Evolutionary conservation across 768 basidiomycete genomes (phyloP), one percentile per base, ranked within the genome.

Genomic region (Lactifluus hygrophoroides): DNA sequence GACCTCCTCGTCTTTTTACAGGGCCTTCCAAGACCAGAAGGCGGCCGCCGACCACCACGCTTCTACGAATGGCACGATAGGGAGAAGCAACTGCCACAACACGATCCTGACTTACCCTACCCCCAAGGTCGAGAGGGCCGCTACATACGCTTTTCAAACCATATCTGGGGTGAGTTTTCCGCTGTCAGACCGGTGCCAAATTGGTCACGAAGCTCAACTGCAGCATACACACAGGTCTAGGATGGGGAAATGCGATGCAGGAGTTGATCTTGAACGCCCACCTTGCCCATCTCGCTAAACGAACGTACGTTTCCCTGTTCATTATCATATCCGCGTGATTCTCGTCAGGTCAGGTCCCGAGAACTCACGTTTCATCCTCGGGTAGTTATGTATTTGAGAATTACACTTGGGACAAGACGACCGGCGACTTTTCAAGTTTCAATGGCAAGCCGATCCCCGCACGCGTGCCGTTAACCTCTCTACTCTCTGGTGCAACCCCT

Each of bases 181-280:
- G 16, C 17, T 10, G 37, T 38, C 37, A 32, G 32, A 10, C 32
- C 5, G 32, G 3, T 35, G 3, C 34, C 2, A 13, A 5, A 13
- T 35, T 16, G 37, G 16, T 17, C 37, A 38, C 37, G 8, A 38
- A 17, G 3, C 35, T 56, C 10, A 16, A 13, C 25, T 7, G 9
- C 2, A n/a, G n/a, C 2, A n/a, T 38, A 17, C 3, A n/a, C 1
- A 0, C 47, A 80, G 80, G 65, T 9, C 73, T 76, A 43, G 84
- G 83, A 3, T 85, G 81, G 81, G 83, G 83, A 3, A 86, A 86
- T 55, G 75, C 69, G 11, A 71, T 84, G 73, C 80, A 38, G 37
- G 37, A 38, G 17, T 3, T 38, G 37, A 2, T 38, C 16, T 17
- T 38, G 16, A 38, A 38, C 7, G 37, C 37, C 17, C 37, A 38